Evolutionary conservation across 108 stramenopile species (phyloP).

Genomic region (Skeletonema costatum): DNA sequence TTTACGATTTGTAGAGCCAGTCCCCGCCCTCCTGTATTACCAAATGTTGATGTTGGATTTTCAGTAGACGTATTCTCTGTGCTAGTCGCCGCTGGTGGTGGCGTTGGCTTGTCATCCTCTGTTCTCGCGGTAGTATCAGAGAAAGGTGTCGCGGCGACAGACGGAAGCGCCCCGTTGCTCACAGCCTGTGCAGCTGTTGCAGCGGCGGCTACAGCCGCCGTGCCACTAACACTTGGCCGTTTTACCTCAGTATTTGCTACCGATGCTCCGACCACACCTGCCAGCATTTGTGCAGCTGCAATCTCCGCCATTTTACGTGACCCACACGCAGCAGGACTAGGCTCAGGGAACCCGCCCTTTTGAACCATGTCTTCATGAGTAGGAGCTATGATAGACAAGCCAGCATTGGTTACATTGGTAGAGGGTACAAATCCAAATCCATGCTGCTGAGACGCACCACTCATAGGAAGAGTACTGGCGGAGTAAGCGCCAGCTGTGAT

Average conservation of each 20-base stretch:
- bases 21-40: slow-evolving; percentile 29
- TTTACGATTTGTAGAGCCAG: slow-evolving; percentile 85
- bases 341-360: slow-evolving; percentile 75
- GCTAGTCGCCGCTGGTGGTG: slow-evolving; percentile 23
- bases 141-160: neutral
- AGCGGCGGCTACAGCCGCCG: neutral
- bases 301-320: slow-evolving; percentile 87
- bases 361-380: slow-evolving; percentile 52
- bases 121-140: slow-evolving; percentile 13
- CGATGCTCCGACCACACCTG: slow-evolving; percentile 57
- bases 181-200: neutral
- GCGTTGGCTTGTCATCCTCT: slow-evolving; percentile 24
- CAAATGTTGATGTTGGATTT: neutral
- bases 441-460: slow-evolving; percentile 4
- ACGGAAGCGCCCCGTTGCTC: neutral
- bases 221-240: slow-evolving; percentile 7
- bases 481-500: neutral
- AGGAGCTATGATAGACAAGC: slow-evolving; percentile 67
- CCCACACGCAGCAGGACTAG: slow-evolving; percentile 86
- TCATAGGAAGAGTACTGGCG: neutral
- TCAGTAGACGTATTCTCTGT: neutral
- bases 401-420: slow-evolving; percentile 17
- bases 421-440: slow-evolving; percentile 34
- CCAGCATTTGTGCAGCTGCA: slow-evolving; percentile 85
- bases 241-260: slow-evolving; percentile 16